Evolutionary conservation across 805 yeast genomes (phyloP).

Genomic region (Komagataella mondaviorum): DNA sequence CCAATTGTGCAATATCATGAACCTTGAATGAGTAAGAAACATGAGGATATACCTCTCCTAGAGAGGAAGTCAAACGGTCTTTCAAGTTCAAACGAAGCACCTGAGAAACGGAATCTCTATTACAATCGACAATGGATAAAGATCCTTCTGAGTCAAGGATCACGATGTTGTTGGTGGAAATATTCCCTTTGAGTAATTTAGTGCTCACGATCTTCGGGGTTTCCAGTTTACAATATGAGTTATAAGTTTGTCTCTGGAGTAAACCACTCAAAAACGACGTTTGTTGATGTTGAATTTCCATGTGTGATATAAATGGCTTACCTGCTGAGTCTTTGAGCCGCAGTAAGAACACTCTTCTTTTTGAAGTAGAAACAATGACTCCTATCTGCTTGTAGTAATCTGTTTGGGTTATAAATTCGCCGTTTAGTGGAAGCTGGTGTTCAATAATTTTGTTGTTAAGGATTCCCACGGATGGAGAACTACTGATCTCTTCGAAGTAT

Average conservation of each 20-base stretch:
- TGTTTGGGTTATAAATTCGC: conserved; percentile 44
- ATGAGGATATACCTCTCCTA: conserved; percentile 32
- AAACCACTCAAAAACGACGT: conserved; percentile 9
- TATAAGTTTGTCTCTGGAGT: conserved; percentile 6
- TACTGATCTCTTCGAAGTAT: conserved; percentile 65
- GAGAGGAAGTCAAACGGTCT: conserved; percentile 4
- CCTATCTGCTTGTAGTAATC: conserved; percentile 67
- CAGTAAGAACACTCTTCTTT: conserved; percentile 50
- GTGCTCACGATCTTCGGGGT: conserved; percentile 38
- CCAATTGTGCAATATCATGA: conserved; percentile 34
- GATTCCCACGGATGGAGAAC: conserved; percentile 53
- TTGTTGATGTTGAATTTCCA: conserved; percentile 11
- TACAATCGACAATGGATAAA: conserved; percentile 20
- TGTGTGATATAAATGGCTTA: conserved; percentile 25
- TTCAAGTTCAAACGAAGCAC: conserved; percentile 15
- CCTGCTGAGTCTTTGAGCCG: conserved; percentile 59
- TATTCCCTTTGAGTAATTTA: conserved; percentile 38
- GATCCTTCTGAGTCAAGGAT: conserved; percentile 33
- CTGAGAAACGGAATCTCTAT: conserved; percentile 15
- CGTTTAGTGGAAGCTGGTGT: conserved; percentile 26
- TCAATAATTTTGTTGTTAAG: conserved; percentile 22
- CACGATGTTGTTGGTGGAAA: conserved; percentile 30
- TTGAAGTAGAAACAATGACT: conserved; percentile 52
- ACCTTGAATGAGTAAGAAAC: conserved; percentile 36
- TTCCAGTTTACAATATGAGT: conserved; percentile 11